Base-by-base conservation (phyloP, 768 basidiomycete species). In the Ramaria rubella region DNA sequence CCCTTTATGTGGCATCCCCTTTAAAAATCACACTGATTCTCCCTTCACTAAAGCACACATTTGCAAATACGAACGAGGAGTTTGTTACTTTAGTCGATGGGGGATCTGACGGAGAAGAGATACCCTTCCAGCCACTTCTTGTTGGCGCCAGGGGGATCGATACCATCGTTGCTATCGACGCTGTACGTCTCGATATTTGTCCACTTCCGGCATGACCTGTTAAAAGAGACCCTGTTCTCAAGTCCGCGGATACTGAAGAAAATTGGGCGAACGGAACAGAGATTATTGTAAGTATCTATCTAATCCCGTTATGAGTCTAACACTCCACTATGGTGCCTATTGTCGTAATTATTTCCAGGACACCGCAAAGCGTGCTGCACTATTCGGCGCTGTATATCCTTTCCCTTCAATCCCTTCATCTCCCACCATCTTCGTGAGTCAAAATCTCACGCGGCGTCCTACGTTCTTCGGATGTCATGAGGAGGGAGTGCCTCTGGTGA, bases 51-150 rank as follows among this genome's bases (percentile, higher is more conserved):
- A 15, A 55, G 44, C 45, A 59, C 0, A 70, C 67, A 0, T 77
- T 77, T 52, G 58, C 69, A n/a, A 64, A 68, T 21, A 59, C 70
- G 5, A 59, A 61, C 24, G 66, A 74, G 59, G 63, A 55, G 9
- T 59, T 72, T 24, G 64, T 77, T 0, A 58, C 58, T 34, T 48
- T 77, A 5, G 68, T 70, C 31, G 75, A 77, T 49, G 76, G 76
- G 24, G 77, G 76, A 7, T 69, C 71, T 56, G 68, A 74, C 43
- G 75, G 75, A 14, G 70, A 77, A 59, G 61, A 74, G 49, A 66
- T 80, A 34, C 78, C 80, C 3, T 29, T 80, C 17, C 75, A 77
- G 49, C 81, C 81, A 1, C 69, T 82, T 36, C 70, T 81, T 12
- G 72, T 79, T 48, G 67, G 72, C 36, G 70, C 70, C 23, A 75